These are phyloP conservation scores for Vitis riparia DNA, from an alignment of 164 flowering plant species.

Conservation along the genomic window DNA sequence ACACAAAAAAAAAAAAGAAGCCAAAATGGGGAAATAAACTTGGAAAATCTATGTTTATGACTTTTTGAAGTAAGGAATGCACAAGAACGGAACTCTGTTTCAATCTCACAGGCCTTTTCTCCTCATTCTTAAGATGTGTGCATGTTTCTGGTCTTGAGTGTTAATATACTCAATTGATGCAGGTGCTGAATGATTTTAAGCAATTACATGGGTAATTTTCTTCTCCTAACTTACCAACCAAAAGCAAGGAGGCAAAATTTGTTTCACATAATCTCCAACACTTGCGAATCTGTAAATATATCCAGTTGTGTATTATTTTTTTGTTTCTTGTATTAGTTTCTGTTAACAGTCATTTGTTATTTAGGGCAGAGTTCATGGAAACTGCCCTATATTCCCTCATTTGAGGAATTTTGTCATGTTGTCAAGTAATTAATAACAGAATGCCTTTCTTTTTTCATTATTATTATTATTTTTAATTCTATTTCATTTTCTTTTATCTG, in stretches of 20 bases:
- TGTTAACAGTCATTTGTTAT: neutral
- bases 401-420: constrained; percentile 14
- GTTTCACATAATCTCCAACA: constrained; percentile 7
- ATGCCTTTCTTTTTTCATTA: neutral
- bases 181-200: constrained; percentile 12
- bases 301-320: neutral
- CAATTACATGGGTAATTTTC: neutral
- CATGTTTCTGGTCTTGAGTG: constrained; percentile 3
- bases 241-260: neutral
- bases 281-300: constrained; percentile 20
- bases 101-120: too few species aligned
- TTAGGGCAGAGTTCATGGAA: constrained; percentile 4
- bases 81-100: too few species aligned
- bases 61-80: too few species aligned
- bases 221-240: neutral
- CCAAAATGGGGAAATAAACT: too few species aligned
- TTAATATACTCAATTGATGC: constrained; percentile 3
- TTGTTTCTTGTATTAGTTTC: neutral
- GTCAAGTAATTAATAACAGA: neutral
- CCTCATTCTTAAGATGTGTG: neutral
- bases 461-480: neutral
- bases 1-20: too few species aligned
- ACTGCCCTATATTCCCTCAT: constrained; percentile 9
- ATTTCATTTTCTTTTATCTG: neutral
- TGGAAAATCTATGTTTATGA: too few species aligned